These are phyloP conservation scores for Pseudofabraea citricarpa DNA, from an alignment of 2,329 filamentous ascomycete genomes.

Conservation along the genomic window DNA sequence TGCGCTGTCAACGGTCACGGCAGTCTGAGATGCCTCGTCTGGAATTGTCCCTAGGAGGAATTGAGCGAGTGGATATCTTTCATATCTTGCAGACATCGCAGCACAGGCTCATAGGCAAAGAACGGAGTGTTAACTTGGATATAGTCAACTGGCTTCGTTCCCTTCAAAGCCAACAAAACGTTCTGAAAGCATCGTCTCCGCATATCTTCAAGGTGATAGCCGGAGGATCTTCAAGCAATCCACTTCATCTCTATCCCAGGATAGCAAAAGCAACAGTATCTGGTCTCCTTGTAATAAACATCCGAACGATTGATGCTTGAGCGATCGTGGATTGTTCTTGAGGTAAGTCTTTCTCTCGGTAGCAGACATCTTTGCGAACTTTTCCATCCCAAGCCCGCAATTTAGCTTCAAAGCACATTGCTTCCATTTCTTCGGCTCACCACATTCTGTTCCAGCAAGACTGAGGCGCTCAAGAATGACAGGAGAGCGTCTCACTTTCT, in stretches of 20 bases:
- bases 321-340: conserved; percentile 4
- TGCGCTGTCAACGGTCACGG: conserved; percentile 9
- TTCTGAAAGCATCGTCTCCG: conserved; percentile 4
- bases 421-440: conserved; percentile 18
- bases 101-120: conserved; percentile 65
- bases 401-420: conserved; percentile 36
- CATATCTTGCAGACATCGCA: conserved; percentile 53
- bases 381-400: conserved; percentile 16
- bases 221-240: conserved; percentile 1
- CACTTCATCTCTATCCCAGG: not conserved
- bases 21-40: conserved; percentile 8
- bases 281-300: conserved; percentile 4
- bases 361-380: conserved; percentile 2
- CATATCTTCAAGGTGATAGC: conserved; percentile 4
- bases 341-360: conserved; percentile 3
- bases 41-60: conserved; percentile 45
- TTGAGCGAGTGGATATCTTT: conserved; percentile 48
- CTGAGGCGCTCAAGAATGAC: conserved; percentile 30
- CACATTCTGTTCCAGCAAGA: conserved; percentile 12
- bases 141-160: conserved; percentile 1
- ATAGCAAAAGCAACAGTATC: conserved; percentile 7
- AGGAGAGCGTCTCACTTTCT: conserved; percentile 36
- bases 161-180: conserved; percentile 2
- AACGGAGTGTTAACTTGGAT: conserved; percentile 58
- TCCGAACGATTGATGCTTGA: conserved; percentile 4